Percentiles rank a stretch among this genome's conserved stretches.
phyloP scores from a whole-genome alignment of 345 rosid genomes.

The Durio zibethinus region DNA sequence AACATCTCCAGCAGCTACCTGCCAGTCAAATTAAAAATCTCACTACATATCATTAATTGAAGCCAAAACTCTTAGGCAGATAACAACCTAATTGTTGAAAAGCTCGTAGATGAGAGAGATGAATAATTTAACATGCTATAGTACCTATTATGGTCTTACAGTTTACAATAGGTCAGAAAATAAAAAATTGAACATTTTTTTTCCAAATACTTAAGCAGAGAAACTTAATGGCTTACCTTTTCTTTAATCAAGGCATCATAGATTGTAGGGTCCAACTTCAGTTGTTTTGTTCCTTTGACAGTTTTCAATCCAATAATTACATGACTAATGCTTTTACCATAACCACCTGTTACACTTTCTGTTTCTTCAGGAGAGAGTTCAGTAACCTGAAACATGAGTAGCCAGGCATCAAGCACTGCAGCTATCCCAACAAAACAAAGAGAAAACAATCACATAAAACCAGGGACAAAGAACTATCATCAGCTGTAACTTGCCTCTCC shows the following conservation, averaged over 20 bases:
- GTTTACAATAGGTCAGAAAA: background rate
- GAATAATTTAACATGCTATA: background rate
- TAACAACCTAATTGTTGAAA: background rate
- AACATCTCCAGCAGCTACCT: slow-evolving; percentile 99
- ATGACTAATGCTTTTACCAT: slow-evolving; percentile 97
- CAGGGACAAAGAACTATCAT: background rate
- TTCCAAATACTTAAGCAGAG: slow-evolving; percentile 1
- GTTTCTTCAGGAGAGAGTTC: slow-evolving; percentile 99
- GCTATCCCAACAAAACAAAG: slow-evolving; percentile 3
- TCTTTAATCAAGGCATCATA: slow-evolving; percentile 96
- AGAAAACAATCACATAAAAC: slow-evolving; percentile 13
- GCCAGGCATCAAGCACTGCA: slow-evolving; percentile 16
- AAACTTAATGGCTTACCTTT: slow-evolving; percentile 50
- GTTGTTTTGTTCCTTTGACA: slow-evolving; percentile 94
- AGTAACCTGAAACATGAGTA: slow-evolving; percentile 60
- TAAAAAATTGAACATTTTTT: background rate
- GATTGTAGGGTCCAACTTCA: slow-evolving; percentile 96
- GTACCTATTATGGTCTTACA: background rate
- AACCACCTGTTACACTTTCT: slow-evolving; percentile 89
- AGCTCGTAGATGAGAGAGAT: background rate
- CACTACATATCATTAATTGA: background rate
- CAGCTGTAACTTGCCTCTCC: slow-evolving; percentile 69
- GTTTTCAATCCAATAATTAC: slow-evolving; percentile 92
- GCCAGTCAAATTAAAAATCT: slow-evolving; percentile 15
- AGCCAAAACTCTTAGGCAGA: background rate